A percentile compares a stretch with the other conserved stretches of the same genome.
Conservation (phyloP, 106 monocot species). For the Acorus calamus region DNA sequence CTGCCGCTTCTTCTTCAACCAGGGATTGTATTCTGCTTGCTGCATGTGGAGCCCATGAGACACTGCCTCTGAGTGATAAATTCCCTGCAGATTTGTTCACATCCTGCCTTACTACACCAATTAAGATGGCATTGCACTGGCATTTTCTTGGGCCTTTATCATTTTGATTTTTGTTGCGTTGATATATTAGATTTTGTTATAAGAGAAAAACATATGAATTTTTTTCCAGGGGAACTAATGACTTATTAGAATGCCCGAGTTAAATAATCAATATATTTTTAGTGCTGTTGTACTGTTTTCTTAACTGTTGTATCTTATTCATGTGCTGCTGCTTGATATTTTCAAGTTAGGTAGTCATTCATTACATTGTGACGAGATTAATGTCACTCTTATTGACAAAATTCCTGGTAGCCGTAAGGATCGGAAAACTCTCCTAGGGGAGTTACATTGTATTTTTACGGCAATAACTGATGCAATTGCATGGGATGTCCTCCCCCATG, state of each 20-base stretch:
- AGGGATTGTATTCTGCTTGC: constrained; percentile 94
- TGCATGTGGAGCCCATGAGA: constrained; percentile 83
- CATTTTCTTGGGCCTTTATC: constrained; percentile 1
- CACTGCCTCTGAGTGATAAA: constrained; percentile 78
- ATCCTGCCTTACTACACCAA: constrained; percentile 88
- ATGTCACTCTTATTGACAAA: constrained; percentile 65
- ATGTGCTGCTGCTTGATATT: background rate
- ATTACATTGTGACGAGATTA: constrained; percentile 63
- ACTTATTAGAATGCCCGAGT: too few relatives aligned
- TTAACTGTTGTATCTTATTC: background rate
- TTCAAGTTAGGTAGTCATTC: constrained; percentile 79
- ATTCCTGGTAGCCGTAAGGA: constrained; percentile 98
- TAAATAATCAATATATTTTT: too few relatives aligned
- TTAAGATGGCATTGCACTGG: constrained; percentile 92
- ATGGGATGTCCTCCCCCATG: constrained; percentile 97
- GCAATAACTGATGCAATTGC: constrained; percentile 96
- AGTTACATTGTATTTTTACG: constrained; percentile 97
- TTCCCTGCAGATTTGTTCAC: constrained; percentile 99
- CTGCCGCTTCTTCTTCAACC: constrained; percentile 39
- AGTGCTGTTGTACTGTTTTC: too few relatives aligned
- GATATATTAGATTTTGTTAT: too few relatives aligned
- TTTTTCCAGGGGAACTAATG: too few relatives aligned
- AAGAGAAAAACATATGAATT: too few relatives aligned
- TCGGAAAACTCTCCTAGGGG: constrained; percentile 87
- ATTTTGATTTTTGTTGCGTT: too few relatives aligned